Evolutionary conservation across 1,139 yeast genomes (phyloP), one percentile per base, ranked within the genome.

Genomic region (Scheffersomyces segobiensis): DNA sequence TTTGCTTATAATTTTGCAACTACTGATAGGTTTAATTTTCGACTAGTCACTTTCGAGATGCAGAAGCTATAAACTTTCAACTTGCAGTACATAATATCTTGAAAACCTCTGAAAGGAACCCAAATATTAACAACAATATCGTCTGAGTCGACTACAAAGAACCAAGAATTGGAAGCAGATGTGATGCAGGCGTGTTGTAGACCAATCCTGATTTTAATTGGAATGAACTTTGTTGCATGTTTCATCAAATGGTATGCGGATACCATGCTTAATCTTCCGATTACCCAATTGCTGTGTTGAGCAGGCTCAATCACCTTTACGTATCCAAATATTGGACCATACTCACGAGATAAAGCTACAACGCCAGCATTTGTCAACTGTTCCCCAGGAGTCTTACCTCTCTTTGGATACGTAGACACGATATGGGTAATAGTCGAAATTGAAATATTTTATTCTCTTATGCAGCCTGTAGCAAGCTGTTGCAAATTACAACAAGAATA

Each of bases 181-280:
- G 91, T 83, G 59, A 90, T 89, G 70, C 96, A 90, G 14, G 87
- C 78, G 68, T 90, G 96, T 67, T 90, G 95, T 0, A 95, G 93
- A 39, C 85, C 66, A 50, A 90, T 76, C 52, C 76, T 74, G 7
- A 89, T 77, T 56, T 81, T 89, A 52, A 80, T 63, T 47, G 86
- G 83, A 62, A 87, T 76, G 64, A 84, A 71, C 50, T 69, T 59
- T 10, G 68, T 60, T 14, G 74, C 67, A 18, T 66, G 62, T 7
- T n/a, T 65, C 70, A 46, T 68, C 66, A 14, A 66, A 60, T 0
- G 86, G 82, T 14, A 74, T 78, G 57, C 86, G 70, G 39, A 87
- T 83, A 12, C 90, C 91, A 66, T 87, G 91, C 62, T 83, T 52
- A 87, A 67, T 65, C 88, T 77, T 50, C 85, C 87, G 22, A 87